These are phyloP conservation scores for Pyrenophora tritici-repentis DNA, from an alignment of 2,329 filamentous ascomycete genomes.

Conservation along the genomic window DNA sequence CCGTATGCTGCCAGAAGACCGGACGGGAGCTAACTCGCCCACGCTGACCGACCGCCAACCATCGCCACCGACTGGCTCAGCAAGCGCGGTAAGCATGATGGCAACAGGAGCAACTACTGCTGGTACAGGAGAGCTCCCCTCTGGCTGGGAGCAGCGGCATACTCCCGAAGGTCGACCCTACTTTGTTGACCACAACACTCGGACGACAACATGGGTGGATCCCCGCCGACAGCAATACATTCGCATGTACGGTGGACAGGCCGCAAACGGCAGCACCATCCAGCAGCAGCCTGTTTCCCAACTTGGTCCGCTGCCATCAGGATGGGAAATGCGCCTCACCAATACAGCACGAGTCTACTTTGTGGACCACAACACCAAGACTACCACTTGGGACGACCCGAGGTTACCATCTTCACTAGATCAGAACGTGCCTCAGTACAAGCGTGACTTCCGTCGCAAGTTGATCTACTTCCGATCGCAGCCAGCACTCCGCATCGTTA, in stretches of 20 bases:
- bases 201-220: constrained; percentile 98
- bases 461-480: constrained; percentile 99
- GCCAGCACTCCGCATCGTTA: constrained; percentile 91
- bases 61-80: constrained; percentile 45
- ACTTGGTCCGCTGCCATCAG: constrained; percentile 89
- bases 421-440: constrained; percentile 98
- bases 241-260: constrained; percentile 93
- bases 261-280: constrained; percentile 74
- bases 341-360: constrained; percentile 99
- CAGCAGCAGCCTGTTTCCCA: constrained; percentile 98
- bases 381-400: constrained; percentile 98
- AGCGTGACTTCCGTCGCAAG: constrained; percentile 97
- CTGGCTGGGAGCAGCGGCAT: constrained; percentile 94
- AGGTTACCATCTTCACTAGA: constrained; percentile 93
- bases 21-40: constrained; percentile 90
- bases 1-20: constrained; percentile 91
- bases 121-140: constrained; percentile 90
- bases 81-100: constrained; percentile 79
- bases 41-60: constrained; percentile 64
- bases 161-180: constrained; percentile 94
- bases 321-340: constrained; percentile 99
- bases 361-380: constrained; percentile 99
- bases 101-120: constrained; percentile 93
- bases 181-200: constrained; percentile 97
- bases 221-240: constrained; percentile 97